phyloP scores from a whole-genome alignment of 1,284 basidiomycete species.

The Sparassis latifolia region DNA sequence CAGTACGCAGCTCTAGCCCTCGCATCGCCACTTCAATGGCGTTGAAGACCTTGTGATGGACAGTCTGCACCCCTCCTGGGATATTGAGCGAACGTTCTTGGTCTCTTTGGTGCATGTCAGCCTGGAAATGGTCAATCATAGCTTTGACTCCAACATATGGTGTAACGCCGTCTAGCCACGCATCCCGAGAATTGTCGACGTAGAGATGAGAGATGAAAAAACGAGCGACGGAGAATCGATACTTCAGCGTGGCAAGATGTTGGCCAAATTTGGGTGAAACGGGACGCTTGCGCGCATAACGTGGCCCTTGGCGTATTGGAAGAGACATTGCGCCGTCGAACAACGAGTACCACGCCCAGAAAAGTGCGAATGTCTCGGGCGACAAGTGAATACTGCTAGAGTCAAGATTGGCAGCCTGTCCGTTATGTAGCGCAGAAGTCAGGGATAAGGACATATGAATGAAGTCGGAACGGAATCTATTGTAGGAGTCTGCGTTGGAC shows the following conservation, averaged over 20 bases:
- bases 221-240: constrained; percentile 74
- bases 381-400: constrained; percentile 83
- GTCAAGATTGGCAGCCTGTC: constrained; percentile 18
- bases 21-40: constrained; percentile 85
- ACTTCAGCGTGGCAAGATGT: constrained; percentile 91
- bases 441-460: constrained; percentile 91
- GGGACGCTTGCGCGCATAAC: constrained; percentile 68
- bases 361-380: constrained; percentile 84
- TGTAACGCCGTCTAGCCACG: constrained; percentile 77
- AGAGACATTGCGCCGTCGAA: constrained; percentile 80
- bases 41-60: constrained; percentile 85
- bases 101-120: constrained; percentile 90
- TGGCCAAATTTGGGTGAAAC: constrained; percentile 87
- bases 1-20: constrained; percentile 72
- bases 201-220: constrained; percentile 89
- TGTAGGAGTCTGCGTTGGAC: constrained; percentile 72
- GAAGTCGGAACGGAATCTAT: constrained; percentile 89
- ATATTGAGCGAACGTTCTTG: constrained; percentile 65
- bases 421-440: constrained; percentile 42
- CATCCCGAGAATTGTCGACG: constrained; percentile 66
- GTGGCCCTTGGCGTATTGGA: constrained; percentile 82
- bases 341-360: constrained; percentile 88
- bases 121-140: constrained; percentile 74
- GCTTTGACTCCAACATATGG: constrained; percentile 84
- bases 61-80: constrained; percentile 45